Percentiles rank a stretch among this genome's conserved stretches.
Evolutionary conservation across 2,329 filamentous ascomycete genomes (phyloP).

Genomic region (Calonectria ilicicola): DNA sequence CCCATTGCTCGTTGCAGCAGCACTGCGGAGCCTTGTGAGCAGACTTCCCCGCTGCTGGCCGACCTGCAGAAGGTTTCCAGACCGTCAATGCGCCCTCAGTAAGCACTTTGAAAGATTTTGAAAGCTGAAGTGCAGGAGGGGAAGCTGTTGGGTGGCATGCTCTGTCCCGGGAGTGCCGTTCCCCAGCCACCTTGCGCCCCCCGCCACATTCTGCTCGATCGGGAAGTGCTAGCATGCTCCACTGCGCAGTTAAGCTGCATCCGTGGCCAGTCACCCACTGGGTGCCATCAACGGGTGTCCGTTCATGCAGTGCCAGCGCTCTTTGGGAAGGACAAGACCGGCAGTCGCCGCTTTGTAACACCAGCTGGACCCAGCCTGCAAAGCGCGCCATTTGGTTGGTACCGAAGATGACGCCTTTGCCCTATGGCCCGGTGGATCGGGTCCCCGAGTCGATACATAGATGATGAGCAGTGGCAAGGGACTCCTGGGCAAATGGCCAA

Average conservation of each 20-base stretch:
- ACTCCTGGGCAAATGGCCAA: constrained; percentile 1
- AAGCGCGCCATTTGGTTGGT: constrained; percentile 14
- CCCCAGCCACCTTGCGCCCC: constrained; percentile 1
- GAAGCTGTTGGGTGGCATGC: background rate
- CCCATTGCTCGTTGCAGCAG: too few relatives aligned
- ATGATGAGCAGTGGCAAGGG: constrained; percentile 10
- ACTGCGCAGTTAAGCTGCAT: constrained; percentile 1
- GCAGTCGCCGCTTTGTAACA: background rate
- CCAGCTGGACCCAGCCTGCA: constrained; percentile 2
- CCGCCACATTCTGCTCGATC: background rate
- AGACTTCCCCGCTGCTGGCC: background rate
- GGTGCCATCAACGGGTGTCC: background rate
- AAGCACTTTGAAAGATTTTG: background rate
- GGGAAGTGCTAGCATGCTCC: background rate
- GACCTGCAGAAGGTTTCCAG: background rate
- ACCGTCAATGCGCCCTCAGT: background rate
- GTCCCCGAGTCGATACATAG: background rate
- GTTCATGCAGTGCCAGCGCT: constrained; percentile 20
- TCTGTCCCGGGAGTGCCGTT: background rate
- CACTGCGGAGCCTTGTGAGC: background rate
- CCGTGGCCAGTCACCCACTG: background rate
- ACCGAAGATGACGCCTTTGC: background rate
- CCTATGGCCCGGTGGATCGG: constrained; percentile 5
- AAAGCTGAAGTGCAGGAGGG: constrained; percentile 1
- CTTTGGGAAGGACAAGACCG: background rate